These are phyloP conservation scores for Adansonia madagascariensis DNA, from an alignment of 441 rosid genomes.

Conservation along the genomic window DNA sequence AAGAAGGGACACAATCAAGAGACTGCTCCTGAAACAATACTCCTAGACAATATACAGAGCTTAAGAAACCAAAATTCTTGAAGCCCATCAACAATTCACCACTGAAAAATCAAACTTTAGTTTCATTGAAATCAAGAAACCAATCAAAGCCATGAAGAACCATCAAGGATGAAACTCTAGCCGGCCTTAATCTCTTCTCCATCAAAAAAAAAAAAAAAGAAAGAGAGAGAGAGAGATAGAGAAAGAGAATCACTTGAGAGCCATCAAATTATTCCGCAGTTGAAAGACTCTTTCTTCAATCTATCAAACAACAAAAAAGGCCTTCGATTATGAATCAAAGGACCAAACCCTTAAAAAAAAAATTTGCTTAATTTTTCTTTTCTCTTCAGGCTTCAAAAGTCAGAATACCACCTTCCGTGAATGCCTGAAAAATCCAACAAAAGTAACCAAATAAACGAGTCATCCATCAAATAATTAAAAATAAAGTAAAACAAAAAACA, in stretches of 20 bases:
- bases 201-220: slow-evolving; percentile 23
- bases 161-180: slow-evolving; percentile 30
- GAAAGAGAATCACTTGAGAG: slow-evolving; percentile 32
- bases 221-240: slow-evolving; percentile 26
- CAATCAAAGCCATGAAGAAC: slow-evolving; percentile 42
- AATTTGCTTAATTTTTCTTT: background rate
- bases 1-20: slow-evolving; percentile 27
- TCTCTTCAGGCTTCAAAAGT: slow-evolving; percentile 40
- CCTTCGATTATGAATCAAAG: slow-evolving; percentile 28
- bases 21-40: slow-evolving; percentile 19
- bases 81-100: slow-evolving; percentile 43
- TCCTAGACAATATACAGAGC: slow-evolving; percentile 31
- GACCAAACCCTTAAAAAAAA: slow-evolving; percentile 19
- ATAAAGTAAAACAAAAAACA: slow-evolving; percentile 13
- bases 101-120: slow-evolving; percentile 32
- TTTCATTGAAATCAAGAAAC: slow-evolving; percentile 31
- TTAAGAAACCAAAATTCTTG: slow-evolving; percentile 33
- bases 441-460: slow-evolving; percentile 41
- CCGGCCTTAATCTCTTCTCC: slow-evolving; percentile 42
- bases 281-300: background rate
- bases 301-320: slow-evolving; percentile 26
- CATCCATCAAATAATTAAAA: slow-evolving; percentile 5
- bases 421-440: slow-evolving; percentile 53
- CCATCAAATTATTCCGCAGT: slow-evolving; percentile 12
- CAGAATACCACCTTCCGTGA: slow-evolving; percentile 56